Evolutionary conservation across 1,284 basidiomycete species (phyloP), one percentile per base, ranked within the genome.

Genomic region (Pseudozyma sp.): DNA sequence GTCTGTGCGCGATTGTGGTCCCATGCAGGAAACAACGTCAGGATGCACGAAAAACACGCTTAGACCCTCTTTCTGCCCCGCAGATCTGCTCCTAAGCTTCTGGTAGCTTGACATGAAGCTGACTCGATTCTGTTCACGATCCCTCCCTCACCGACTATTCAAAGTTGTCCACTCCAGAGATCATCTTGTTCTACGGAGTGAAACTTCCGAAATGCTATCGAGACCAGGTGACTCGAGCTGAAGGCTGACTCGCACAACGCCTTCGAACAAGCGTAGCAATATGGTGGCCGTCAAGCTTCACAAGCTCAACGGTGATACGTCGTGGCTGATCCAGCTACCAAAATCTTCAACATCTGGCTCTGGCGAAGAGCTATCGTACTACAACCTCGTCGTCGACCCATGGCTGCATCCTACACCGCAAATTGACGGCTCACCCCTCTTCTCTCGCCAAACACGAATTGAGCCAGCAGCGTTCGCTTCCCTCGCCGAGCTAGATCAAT

Each of bases 241-340:
- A 16, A 31, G 25, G 25, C 25, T 31, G 25, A 31, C 25, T 31
- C 25, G 25, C 25, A 31, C 25, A 31, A 31, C 25, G 25, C 25
- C 25, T 3, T 31, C 6, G 3, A 31, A 31, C 25, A 31, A 31
- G 6, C 25, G 25, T 31, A 16, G 16, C 38, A 44, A 44, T 6
- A 70, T 70, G 68, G 40, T 51, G 2, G 45, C 47, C 11, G 64
- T 75, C 11, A 51, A 70, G 53, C 31, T 75, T 53, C 63, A 70
- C 63, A 75, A 70, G 49, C 63, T 75, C 55, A 75, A 75, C 40
- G 72, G 68, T 39, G 72, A 75, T 47, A 70, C 72, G 5, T 66
- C 67, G 10, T 75, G 72, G 72, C 63, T 75, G 5, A 18, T 75
- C 13, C 67, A 60, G 19, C 40, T 75, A 3, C 71, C 70, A 3